Percentiles rank a stretch among this genome's conserved stretches.
These are phyloP conservation scores for Fragaria ananassa DNA, from an alignment of 306 rosid species.

Conservation along the genomic window DNA sequence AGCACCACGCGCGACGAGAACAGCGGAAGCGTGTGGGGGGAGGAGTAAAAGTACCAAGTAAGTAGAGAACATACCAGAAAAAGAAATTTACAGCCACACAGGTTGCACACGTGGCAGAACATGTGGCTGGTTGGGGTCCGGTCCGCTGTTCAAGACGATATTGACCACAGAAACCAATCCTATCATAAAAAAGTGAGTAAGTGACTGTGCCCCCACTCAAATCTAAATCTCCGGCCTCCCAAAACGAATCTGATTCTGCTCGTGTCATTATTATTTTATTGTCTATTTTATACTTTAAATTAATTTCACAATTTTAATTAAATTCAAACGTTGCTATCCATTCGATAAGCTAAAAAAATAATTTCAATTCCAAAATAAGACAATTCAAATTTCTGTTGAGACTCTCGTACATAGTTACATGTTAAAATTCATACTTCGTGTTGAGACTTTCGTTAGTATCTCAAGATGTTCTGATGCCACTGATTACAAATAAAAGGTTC, in stretches of 20 bases:
- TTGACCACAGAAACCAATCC: background rate
- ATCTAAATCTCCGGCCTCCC: background rate
- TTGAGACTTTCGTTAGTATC: no score
- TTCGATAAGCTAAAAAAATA: no score
- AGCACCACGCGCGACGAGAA: background rate
- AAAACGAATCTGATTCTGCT: conserved; percentile 22
- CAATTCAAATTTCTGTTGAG: no score
- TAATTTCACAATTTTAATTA: no score
- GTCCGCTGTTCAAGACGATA: background rate
- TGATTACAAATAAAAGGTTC: no score
- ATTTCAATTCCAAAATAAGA: no score
- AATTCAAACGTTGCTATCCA: no score
- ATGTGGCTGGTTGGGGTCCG: background rate
- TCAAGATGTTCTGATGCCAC: no score
- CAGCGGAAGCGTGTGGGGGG: background rate
- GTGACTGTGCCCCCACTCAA: conserved; percentile 6
- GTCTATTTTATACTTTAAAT: no score
- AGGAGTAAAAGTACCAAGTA: background rate
- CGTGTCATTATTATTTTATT: background rate
- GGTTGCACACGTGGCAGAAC: background rate
- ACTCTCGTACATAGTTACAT: no score
- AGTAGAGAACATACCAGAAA: background rate
- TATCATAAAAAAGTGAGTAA: conserved; percentile 4
- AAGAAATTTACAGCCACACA: background rate
- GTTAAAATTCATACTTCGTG: no score